Conservation (phyloP, 768 basidiomycete genomes). For the Krasilnikovozyma curviuscula region DNA sequence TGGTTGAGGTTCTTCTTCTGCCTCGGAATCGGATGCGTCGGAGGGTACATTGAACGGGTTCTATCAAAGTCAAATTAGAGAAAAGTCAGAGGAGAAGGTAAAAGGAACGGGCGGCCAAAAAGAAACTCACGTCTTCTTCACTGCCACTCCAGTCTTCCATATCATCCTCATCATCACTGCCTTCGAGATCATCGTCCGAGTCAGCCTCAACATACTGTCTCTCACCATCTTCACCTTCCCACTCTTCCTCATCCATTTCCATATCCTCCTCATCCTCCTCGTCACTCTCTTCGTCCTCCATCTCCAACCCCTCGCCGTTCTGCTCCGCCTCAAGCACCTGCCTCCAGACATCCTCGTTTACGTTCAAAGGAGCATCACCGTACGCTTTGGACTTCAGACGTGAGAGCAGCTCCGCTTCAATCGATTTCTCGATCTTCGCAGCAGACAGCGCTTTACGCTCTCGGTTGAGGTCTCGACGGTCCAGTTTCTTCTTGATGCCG, state of each 20-base stretch:
- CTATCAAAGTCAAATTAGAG: slow-evolving; percentile 2
- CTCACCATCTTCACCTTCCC: slow-evolving; percentile 35
- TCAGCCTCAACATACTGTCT: slow-evolving; percentile 29
- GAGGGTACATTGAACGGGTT: slow-evolving; percentile 12
- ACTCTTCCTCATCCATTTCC: slow-evolving; percentile 25
- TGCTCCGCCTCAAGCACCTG: slow-evolving; percentile 65
- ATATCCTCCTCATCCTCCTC: slow-evolving; percentile 18
- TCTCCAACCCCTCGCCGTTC: slow-evolving; percentile 16
- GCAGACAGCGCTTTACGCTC: slow-evolving; percentile 93
- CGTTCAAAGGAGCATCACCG: slow-evolving; percentile 90
- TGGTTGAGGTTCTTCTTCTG: slow-evolving; percentile 21
- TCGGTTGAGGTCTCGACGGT: slow-evolving; percentile 72
- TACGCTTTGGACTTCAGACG: slow-evolving; percentile 92
- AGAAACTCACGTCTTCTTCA: slow-evolving; percentile 21
- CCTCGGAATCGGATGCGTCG: slow-evolving; percentile 23
- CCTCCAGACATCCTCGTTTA: slow-evolving; percentile 92
- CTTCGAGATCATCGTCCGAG: slow-evolving; percentile 28
- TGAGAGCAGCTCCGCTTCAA: slow-evolving; percentile 88
- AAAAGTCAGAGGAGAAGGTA: not conserved
- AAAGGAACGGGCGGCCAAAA: slow-evolving; percentile 2
- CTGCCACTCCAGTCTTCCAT: slow-evolving; percentile 34
- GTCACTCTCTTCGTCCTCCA: slow-evolving; percentile 24
- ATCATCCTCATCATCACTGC: slow-evolving; percentile 40
- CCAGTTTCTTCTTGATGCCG: slow-evolving; percentile 92
- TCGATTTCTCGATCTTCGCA: slow-evolving; percentile 81